Conservation (phyloP, 1,284 basidiomycete species). For the Ceratobasidium sp. region DNA sequence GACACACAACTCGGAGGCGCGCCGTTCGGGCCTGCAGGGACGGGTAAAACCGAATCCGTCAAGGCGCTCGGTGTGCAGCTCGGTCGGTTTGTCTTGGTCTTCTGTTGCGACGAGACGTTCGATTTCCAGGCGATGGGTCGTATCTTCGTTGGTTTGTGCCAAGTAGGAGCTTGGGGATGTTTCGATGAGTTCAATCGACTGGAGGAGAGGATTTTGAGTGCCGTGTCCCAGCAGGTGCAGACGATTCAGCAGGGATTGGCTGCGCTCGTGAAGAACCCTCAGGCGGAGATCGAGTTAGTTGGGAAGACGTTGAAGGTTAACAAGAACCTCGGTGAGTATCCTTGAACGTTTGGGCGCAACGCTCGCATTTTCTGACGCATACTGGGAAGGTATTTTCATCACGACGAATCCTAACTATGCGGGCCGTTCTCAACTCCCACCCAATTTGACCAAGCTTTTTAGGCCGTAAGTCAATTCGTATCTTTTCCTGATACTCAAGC, state of each 20-base stretch:
- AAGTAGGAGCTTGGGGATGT: slow-evolving; percentile 99
- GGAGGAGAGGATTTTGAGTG: slow-evolving; percentile 97
- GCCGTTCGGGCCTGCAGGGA: slow-evolving; percentile 98
- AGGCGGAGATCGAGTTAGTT: slow-evolving; percentile 94
- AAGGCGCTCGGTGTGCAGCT: slow-evolving; percentile 98
- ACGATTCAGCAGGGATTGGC: slow-evolving; percentile 97
- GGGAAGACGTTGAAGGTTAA: slow-evolving; percentile 95
- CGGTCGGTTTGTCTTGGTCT: slow-evolving; percentile 97
- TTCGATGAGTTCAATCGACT: slow-evolving; percentile 99
- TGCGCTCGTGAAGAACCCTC: slow-evolving; percentile 81
- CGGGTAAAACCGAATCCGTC: slow-evolving; percentile 99
- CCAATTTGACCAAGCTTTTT: slow-evolving; percentile 96
- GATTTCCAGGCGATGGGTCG: slow-evolving; percentile 99
- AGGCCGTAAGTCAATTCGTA: slow-evolving; percentile 74
- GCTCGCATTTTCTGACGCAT: slow-evolving; percentile 18
- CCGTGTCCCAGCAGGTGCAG: slow-evolving; percentile 99
- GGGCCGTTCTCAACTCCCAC: slow-evolving; percentile 95
- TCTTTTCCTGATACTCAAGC: slow-evolving; percentile 18
- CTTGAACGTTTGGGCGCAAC: slow-evolving; percentile 12
- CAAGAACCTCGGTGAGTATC: slow-evolving; percentile 83
- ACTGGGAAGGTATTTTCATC: slow-evolving; percentile 84
- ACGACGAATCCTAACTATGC: slow-evolving; percentile 99
- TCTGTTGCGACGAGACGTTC: slow-evolving; percentile 99
- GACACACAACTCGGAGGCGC: slow-evolving; percentile 96
- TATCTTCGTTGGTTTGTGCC: slow-evolving; percentile 98